Base-by-base conservation (phyloP, 108 stramenopile genomes). In the Skeletonema tropicum region DNA sequence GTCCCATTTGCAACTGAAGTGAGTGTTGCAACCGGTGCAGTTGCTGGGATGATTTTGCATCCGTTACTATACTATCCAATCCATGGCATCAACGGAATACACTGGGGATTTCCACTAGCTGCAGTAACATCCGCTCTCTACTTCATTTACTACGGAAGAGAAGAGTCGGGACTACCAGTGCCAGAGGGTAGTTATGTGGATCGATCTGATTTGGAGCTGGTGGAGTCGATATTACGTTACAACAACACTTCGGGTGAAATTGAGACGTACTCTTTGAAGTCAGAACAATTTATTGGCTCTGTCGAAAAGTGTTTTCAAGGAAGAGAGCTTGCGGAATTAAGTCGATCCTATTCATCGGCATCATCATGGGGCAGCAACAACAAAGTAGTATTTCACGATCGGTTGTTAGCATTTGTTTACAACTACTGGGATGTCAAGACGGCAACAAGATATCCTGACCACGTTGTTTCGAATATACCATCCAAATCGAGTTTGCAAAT, bases 51-150 rank as follows among this genome's bases (percentile, higher is more conserved):
- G 35, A 19, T 85, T 3, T 52, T 85, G 55, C 76, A 85, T 85
- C 84, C 84, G 3, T 59, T 85, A n/a, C 38, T 85, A 9, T 82
- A 82, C 30, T 77, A 66, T 42, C 84, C 84, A 31, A 70, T 78
- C 5, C 23, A 82, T 70, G 84, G 84, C 6, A 55, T 85, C 21
- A 61, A 39, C 6, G 84, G 80, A n/a, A 5, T 73, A 41, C 68
- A 77, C 49, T 85, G 84, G 84, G 39, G 26, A 13, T 69, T 68
- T 39, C 32, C 75, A 2, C 59, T 84, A 52, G 64, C 58, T 30
- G 64, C 70, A 14, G 57, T 68, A n/a, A 13, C 72, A 29, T 66
- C 74, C n/a, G 60, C 70, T 19, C 42, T 80, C 58, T 84, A 71
- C 55, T 76, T 80, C 36, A 48, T 84, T 4, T 84, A 84, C 62